phyloP scores from a whole-genome alignment of 768 basidiomycete genomes.

The Calvatia gigantea region DNA sequence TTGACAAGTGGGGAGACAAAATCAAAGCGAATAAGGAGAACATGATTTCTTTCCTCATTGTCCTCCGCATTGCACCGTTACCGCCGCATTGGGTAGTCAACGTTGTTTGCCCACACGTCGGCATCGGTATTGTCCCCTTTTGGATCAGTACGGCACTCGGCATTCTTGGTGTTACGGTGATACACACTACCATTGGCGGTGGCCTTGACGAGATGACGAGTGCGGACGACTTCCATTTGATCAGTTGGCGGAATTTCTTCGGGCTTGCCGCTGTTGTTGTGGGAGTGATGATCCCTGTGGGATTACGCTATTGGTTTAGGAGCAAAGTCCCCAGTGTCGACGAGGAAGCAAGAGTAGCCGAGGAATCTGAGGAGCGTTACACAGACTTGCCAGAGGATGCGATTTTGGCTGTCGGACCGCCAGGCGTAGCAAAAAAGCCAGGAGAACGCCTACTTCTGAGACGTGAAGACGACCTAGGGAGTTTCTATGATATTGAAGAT shows the following conservation, averaged over 20 bases:
- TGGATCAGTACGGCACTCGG: conserved; percentile 90
- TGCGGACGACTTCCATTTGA: conserved; percentile 87
- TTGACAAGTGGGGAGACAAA: conserved; percentile 81
- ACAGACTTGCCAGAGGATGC: conserved; percentile 33
- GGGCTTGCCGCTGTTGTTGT: conserved; percentile 80
- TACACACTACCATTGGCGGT: conserved; percentile 93
- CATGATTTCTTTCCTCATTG: conserved; percentile 87
- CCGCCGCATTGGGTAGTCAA: conserved; percentile 98
- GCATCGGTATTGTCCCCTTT: conserved; percentile 81
- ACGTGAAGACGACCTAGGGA: conserved; percentile 28
- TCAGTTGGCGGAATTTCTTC: conserved; percentile 90
- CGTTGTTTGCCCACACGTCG: conserved; percentile 87
- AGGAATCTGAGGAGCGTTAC: conserved; percentile 25
- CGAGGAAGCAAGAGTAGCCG: conserved; percentile 24
- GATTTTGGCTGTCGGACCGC: conserved; percentile 58
- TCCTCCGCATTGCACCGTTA: conserved; percentile 91
- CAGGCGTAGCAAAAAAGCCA: conserved; percentile 38
- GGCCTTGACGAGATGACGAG: conserved; percentile 95
- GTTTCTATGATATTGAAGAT: conserved; percentile 31
- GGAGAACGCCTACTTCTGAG: conserved; percentile 26
- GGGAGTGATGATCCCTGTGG: conserved; percentile 93
- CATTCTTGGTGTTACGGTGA: conserved; percentile 86
- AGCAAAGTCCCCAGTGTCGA: conserved; percentile 49
- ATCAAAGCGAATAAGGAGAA: conserved; percentile 79
- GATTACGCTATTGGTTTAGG: conserved; percentile 79